A percentile compares a stretch with the other conserved stretches of the same genome.
These are phyloP conservation scores for Yamadazyma taylorii DNA, from an alignment of 1,139 yeast genomes.

Conservation along the genomic window DNA sequence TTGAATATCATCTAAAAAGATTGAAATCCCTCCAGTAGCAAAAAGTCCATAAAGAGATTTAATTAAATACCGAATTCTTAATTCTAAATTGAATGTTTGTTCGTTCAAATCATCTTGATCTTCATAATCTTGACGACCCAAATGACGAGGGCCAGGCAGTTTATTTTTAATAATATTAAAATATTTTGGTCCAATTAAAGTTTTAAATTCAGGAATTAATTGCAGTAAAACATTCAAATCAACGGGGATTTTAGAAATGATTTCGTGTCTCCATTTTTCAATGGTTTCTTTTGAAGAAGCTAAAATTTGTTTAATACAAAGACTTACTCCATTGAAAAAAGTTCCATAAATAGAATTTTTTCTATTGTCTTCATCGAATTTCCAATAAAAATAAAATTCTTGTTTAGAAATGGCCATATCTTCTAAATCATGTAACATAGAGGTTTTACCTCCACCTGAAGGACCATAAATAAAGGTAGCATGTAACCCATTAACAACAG, in stretches of 20 bases:
- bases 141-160: neutral
- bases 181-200: conserved; percentile 47
- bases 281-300: conserved; percentile 38
- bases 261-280: conserved; percentile 43
- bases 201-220: conserved; percentile 47
- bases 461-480: conserved; percentile 42
- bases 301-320: conserved; percentile 43
- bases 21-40: conserved; percentile 44
- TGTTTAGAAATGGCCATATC: conserved; percentile 36
- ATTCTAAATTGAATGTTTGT: conserved; percentile 32
- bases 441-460: conserved; percentile 51
- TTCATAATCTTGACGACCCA: neutral
- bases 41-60: conserved; percentile 44
- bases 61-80: conserved; percentile 44
- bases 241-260: conserved; percentile 39
- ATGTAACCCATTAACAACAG: conserved; percentile 20
- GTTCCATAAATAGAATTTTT: conserved; percentile 30
- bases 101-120: conserved; percentile 6
- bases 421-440: conserved; percentile 43
- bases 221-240: conserved; percentile 46
- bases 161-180: conserved; percentile 16
- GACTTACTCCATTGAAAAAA: conserved; percentile 35
- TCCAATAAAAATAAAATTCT: conserved; percentile 44
- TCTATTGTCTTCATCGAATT: conserved; percentile 33
- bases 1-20: conserved; percentile 51